Evolutionary conservation across 441 rosid genomes (phyloP), one percentile per base, ranked within the genome.

Genomic region (Pelargonium cotyledonis): DNA sequence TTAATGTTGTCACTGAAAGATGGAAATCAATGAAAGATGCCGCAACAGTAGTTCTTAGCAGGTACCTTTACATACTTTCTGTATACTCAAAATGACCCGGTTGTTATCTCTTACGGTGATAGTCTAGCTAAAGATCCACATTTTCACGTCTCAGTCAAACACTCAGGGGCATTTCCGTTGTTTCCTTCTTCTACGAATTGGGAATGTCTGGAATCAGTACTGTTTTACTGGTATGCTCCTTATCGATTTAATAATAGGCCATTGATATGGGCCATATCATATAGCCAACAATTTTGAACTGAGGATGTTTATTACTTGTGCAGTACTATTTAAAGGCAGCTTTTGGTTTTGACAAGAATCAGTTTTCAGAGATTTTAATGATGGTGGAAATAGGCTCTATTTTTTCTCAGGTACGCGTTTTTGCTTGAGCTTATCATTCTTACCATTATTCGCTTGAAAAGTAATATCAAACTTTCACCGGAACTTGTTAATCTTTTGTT

Each of bases 181-280:
- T 85, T 79, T 79, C 81, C 51, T 85, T 85, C 77, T 85, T 85
- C 77, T 85, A 83, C 65, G 78, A 83, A 73, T 58, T 85, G 70
- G 89, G 89, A 78, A 85, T 82, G 89, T 79, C 87, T 0, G 87
- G 87, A 55, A 82, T 85, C 73, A 73, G 23, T 19, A 26, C 78
- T 21, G 84, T 85, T 55, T 70, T 85, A 64, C 61, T 85, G 38
- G 89, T 82, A 76, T 74, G 83, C 67, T 65, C 16, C 35, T 55
- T 46, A 15, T 41, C 7, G 15, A 63, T 40, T 40, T 21, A 31
- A 70, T 3, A 14, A 35, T 70, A 10, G 47, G 35, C 18, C 51
- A 35, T 31, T 51, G 35, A 35, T 35, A 49, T 15, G 18, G 8
- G 35, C 35, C 35, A 31, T 35, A 35, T 35, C 40, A 35, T 35